Evolutionary conservation across 768 basidiomycete species (phyloP).

Genomic region (Gloeopeniophorella convolvens): DNA sequence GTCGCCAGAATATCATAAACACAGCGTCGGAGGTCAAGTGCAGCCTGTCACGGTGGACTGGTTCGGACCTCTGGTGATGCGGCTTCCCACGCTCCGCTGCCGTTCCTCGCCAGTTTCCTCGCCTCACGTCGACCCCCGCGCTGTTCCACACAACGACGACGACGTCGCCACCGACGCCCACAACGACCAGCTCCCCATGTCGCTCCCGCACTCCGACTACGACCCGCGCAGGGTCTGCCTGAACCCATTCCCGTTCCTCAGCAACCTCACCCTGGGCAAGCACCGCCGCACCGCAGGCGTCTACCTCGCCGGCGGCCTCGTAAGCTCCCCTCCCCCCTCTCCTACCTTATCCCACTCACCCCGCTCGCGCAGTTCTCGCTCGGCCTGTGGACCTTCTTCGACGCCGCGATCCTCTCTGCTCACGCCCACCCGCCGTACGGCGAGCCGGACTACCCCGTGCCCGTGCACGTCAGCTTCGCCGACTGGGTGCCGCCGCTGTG

Average conservation of each 20-base stretch:
- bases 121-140: no score
- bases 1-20: no score
- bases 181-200: conserved; percentile 34
- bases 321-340: conserved; percentile 37
- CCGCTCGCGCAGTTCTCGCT: conserved; percentile 69
- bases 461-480: conserved; percentile 82
- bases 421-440: conserved; percentile 75
- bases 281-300: conserved; percentile 81
- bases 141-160: not conserved
- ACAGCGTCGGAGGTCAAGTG: no score
- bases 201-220: conserved; percentile 64
- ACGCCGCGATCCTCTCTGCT: conserved; percentile 85
- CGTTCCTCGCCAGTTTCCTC: not conserved
- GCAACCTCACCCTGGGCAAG: conserved; percentile 58
- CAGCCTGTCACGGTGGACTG: no score
- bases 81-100: conserved; percentile 1
- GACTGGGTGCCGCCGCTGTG: conserved; percentile 98
- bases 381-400: conserved; percentile 92
- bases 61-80: not conserved
- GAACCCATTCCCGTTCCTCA: conserved; percentile 63
- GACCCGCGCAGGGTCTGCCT: conserved; percentile 86
- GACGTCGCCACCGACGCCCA: not conserved
- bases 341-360: not conserved
- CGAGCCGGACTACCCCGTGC: conserved; percentile 59
- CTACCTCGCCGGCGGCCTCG: conserved; percentile 87